Evolutionary conservation across 2,329 filamentous ascomycete genomes (phyloP).

Genomic region (Orbilia quercus): DNA sequence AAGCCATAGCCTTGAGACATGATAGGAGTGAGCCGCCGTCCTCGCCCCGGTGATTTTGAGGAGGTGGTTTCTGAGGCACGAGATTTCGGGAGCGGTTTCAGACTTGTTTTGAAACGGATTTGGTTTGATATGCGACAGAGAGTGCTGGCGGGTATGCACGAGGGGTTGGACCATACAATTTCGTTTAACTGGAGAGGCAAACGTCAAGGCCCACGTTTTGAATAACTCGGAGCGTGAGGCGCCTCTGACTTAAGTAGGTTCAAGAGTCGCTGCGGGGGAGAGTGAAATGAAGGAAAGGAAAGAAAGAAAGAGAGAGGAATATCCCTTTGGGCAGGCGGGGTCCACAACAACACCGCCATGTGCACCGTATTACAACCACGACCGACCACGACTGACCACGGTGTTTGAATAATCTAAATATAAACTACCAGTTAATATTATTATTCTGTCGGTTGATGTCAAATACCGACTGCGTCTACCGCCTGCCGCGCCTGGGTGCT

Average conservation of each 20-base stretch:
- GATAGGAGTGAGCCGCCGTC: neutral
- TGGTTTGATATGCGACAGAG: conserved; percentile 9
- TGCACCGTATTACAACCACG: neutral
- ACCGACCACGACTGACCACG: neutral
- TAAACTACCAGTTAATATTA: too few species aligned
- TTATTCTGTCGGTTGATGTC: neutral
- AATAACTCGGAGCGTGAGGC: conserved; percentile 13
- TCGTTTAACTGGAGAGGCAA: neutral
- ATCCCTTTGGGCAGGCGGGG: neutral
- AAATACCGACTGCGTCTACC: conserved; percentile 12
- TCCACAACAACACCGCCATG: neutral
- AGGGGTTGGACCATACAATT: neutral
- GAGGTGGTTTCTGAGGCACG: conserved; percentile 15
- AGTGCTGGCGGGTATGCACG: conserved; percentile 5
- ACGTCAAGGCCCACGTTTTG: neutral
- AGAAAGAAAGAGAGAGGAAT: too few species aligned
- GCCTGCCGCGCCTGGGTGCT: conserved; percentile 28
- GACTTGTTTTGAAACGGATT: conserved; percentile 35
- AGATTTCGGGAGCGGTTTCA: conserved; percentile 35
- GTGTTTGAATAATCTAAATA: neutral
- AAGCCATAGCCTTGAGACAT: conserved; percentile 51
- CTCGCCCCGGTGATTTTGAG: neutral
- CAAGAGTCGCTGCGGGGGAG: conserved; percentile 6
- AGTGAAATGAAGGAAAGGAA: conserved; percentile 5
- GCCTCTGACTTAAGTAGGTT: conserved; percentile 8